Percentiles rank a stretch among this genome's conserved stretches.
phyloP scores from a whole-genome alignment of 192 early-diverging fungal genomes.

The Diversispora eburnea region DNA sequence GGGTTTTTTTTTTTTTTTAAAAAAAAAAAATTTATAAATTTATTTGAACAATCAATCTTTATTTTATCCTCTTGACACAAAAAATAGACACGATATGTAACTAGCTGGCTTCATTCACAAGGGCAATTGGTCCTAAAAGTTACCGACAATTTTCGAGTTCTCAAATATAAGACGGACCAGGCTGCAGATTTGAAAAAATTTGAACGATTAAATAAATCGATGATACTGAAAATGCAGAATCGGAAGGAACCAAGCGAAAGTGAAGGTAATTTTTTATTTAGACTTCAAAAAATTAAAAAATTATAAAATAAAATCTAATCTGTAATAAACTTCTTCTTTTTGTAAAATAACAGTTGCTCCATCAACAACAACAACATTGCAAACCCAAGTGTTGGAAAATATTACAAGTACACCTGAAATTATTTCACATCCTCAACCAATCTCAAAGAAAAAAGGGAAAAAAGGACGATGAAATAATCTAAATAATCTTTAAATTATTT shows the following conservation, averaged over 20 bases:
- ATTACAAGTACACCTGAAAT: background rate
- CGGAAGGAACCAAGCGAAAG: slow-evolving; percentile 13
- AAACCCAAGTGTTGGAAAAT: background rate
- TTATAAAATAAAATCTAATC: background rate
- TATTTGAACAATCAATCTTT: no score
- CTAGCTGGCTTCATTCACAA: slow-evolving; percentile 62
- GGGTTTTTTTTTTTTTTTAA: background rate
- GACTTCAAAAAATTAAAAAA: background rate
- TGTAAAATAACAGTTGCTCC: background rate
- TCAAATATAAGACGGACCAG: slow-evolving; percentile 70
- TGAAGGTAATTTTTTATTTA: background rate
- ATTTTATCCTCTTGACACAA: background rate
- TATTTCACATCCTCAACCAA: background rate
- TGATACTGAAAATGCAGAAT: slow-evolving; percentile 73
- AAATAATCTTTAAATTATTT: no score
- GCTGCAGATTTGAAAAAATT: slow-evolving; percentile 69
- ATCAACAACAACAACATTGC: background rate
- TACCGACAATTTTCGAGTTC: slow-evolving; percentile 65
- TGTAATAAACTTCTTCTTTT: background rate
- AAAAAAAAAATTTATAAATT: background rate
- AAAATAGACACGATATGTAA: slow-evolving; percentile 63
- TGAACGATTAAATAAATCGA: slow-evolving; percentile 57
- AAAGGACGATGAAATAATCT: background rate
- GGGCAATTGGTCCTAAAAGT: slow-evolving; percentile 72
- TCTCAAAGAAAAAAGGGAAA: background rate